A percentile compares a stretch with the other conserved stretches of the same genome.
Evolutionary conservation across 2,329 filamentous ascomycete species (phyloP).

Genomic region (Trichoderma guizhouense): DNA sequence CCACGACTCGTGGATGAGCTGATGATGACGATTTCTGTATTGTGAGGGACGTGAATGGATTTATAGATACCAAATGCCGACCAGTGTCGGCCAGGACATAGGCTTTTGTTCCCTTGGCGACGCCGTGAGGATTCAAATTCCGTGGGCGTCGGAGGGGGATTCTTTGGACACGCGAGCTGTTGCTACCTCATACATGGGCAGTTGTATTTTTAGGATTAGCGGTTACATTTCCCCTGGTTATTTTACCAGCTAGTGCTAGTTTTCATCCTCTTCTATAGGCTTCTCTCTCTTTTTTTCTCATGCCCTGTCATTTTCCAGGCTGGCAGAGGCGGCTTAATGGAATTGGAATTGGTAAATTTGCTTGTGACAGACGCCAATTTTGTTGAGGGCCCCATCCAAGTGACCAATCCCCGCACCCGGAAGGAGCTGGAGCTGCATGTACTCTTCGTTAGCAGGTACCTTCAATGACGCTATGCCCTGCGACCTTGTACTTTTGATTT

Average conservation of each 20-base stretch:
- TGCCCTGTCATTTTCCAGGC: neutral
- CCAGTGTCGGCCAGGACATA: neutral
- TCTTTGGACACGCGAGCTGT: conserved; percentile 1
- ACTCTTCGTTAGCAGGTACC: neutral
- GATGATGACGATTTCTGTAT: conserved; percentile 27
- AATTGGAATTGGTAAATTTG: conserved; percentile 2
- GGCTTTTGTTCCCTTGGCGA: neutral
- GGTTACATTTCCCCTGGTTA: neutral
- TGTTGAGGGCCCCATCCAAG: conserved; percentile 20
- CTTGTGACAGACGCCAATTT: conserved; percentile 21
- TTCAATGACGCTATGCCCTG: conserved; percentile 14
- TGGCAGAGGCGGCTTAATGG: neutral
- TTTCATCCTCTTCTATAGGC: neutral
- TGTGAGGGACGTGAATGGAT: neutral
- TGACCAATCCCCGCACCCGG: conserved; percentile 17
- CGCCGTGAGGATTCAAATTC: neutral
- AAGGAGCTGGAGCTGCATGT: neutral
- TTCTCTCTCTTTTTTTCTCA: neutral
- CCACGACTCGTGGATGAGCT: conserved; percentile 13
- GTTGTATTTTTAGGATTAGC: conserved; percentile 13
- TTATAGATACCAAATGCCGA: conserved; percentile 10
- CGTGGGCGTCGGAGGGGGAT: neutral
- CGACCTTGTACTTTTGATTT: neutral
- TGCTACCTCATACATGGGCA: neutral
- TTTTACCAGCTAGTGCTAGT: neutral